Percentiles rank a stretch among this genome's conserved stretches.
phyloP scores from a whole-genome alignment of 208 protist species.

The Trypanosoma boissoni region DNA sequence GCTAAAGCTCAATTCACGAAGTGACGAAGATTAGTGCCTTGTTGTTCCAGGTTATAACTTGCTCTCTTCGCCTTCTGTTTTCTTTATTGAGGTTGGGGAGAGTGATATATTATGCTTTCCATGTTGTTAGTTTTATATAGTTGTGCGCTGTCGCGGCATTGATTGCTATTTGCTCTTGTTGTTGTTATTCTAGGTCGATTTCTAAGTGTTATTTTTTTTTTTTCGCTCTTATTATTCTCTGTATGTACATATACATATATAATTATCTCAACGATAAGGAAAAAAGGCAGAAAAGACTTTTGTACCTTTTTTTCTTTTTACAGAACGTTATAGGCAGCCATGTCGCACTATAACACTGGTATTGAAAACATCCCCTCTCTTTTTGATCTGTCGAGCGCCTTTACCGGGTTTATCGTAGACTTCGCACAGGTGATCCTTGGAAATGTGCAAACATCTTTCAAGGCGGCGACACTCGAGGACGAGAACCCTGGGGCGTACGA shows the following conservation, averaged over 20 bases:
- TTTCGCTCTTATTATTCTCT: conserved; percentile 17
- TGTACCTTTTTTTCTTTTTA: conserved; percentile 16
- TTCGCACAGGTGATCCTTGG: conserved; percentile 75
- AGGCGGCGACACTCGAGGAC: conserved; percentile 57
- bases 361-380: conserved; percentile 83
- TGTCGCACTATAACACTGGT: conserved; percentile 87
- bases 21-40: conserved; percentile 33
- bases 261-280: not conserved
- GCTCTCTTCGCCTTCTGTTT: too few species aligned
- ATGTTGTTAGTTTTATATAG: too few species aligned
- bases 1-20: conserved; percentile 27
- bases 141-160: too few species aligned
- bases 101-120: too few species aligned
- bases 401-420: conserved; percentile 64
- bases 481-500: conserved; percentile 64
- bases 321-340: conserved; percentile 18
- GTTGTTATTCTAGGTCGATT: not conserved
- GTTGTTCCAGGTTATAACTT: too few species aligned
- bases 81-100: conserved; percentile 14
- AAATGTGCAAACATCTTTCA: conserved; percentile 65
- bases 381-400: conserved; percentile 70
- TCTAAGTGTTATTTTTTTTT: not conserved
- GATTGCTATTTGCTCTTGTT: conserved; percentile 20
- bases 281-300: not conserved
- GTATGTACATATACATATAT: conserved; percentile 9